Base-by-base conservation (phyloP, 352 stramenopile species). In the Pythium scleroteichum region DNA sequence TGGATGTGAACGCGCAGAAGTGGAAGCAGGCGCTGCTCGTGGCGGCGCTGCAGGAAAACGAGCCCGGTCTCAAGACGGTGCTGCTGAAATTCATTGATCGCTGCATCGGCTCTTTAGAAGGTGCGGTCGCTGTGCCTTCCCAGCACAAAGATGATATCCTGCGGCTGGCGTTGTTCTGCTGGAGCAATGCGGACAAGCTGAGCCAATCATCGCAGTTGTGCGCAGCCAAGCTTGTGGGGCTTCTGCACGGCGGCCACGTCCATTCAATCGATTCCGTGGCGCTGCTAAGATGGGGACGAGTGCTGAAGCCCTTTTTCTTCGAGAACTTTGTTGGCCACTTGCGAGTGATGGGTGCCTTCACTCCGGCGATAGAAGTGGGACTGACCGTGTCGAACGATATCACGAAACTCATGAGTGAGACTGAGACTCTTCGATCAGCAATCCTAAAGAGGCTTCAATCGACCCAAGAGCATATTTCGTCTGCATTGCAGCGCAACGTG, bases 91-190 rank as follows among this genome's bases (percentile, higher is more conserved):
- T 68, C 4, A 40, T 87, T 13, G 59, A 70, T 24, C 42, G 26
- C 22, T 40, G 69, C 5, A 50, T 56, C 16, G 41, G 44, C 17
- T 42, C 27, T 2, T 2, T 53, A 4, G 50, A 41, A 12, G 39
- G 49, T 24, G n/a, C 50, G 32, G 46, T 50, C 8, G 20, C 10
- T 5, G 17, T 26, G 39, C 26, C 2, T 13, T 1, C 17, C 1
- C 5, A 29, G 10, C 9, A 22, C 5, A 7, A 8, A 10, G 48
- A 27, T 22, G 24, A 62, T 4, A 46, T 73, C 0, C 54, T 77
- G 38, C 64, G 59, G n/a, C 48, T 88, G 23, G 46, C 81, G 49
- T 66, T 75, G 23, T 81, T 85, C 38, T 84, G 52, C 33, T 85
- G 74, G 60, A 23, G 68, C 1, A 49, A 82, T 44, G 63, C 65